Conservation (phyloP, 371 early-diverging fungal species). For the Dichotomocladium elegans region DNA sequence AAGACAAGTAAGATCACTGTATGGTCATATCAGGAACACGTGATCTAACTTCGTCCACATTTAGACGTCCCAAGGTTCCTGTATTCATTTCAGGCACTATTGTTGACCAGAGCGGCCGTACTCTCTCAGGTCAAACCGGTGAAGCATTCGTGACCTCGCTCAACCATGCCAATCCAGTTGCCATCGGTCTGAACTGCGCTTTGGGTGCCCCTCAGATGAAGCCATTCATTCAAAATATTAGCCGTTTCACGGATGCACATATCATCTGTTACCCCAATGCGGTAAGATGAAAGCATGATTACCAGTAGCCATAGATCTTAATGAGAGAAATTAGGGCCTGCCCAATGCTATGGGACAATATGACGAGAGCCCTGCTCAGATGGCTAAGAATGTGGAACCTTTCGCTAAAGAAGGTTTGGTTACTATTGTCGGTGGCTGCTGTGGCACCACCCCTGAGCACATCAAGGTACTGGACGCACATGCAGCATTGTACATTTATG, state of each 20-base stretch:
- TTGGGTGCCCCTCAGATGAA: conserved; percentile 94
- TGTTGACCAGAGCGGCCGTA: conserved; percentile 93
- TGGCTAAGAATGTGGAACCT: conserved; percentile 78
- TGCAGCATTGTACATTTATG: background rate
- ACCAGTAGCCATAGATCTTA: background rate
- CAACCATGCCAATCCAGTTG: conserved; percentile 75
- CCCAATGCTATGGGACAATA: conserved; percentile 88
- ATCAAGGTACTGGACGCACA: conserved; percentile 52
- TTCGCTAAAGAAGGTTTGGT: conserved; percentile 89
- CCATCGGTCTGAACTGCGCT: conserved; percentile 94
- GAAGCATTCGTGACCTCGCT: conserved; percentile 90
- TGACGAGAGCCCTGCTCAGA: conserved; percentile 82
- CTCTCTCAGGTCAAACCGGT: conserved; percentile 93
- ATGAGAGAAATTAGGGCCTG: conserved; percentile 64
- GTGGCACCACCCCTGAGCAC: conserved; percentile 93
- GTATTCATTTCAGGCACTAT: conserved; percentile 95
- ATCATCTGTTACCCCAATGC: conserved; percentile 95
- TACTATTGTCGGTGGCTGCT: conserved; percentile 95
- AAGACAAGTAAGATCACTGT: conserved; percentile 43
- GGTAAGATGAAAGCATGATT: conserved; percentile 30
- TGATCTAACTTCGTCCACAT: background rate
- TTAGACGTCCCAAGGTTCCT: conserved; percentile 70
- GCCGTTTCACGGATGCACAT: conserved; percentile 73
- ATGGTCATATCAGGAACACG: background rate
- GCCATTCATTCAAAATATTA: conserved; percentile 88